A percentile compares a stretch with the other conserved stretches of the same genome.
These are phyloP conservation scores for Kwoniella sp. DNA, from an alignment of 768 basidiomycete species.

Conservation along the genomic window DNA sequence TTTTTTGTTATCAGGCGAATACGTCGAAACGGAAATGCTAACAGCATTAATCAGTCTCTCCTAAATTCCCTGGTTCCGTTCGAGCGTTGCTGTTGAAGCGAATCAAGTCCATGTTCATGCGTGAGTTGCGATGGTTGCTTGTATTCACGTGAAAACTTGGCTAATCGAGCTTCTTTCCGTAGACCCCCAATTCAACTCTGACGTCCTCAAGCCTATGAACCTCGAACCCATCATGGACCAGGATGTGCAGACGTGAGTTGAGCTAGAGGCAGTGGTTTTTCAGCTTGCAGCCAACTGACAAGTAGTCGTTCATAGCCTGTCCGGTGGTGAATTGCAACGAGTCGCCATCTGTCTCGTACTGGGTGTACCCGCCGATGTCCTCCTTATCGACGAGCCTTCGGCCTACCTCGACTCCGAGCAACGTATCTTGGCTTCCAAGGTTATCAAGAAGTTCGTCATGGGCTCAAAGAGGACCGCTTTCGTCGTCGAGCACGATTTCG, in stretches of 20 bases:
- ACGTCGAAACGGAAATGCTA: not conserved
- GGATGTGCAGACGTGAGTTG: constrained; percentile 78
- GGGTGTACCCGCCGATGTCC: constrained; percentile 72
- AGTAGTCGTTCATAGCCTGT: constrained; percentile 59
- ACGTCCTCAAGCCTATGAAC: constrained; percentile 96
- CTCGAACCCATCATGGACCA: constrained; percentile 94
- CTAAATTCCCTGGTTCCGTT: constrained; percentile 96
- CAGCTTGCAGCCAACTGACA: not conserved
- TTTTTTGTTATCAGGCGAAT: not conserved
- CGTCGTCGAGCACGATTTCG: constrained; percentile 98
- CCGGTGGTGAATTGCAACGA: constrained; percentile 96
- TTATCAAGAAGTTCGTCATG: constrained; percentile 97
- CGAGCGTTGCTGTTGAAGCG: constrained; percentile 90
- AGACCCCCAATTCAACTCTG: constrained; percentile 96
- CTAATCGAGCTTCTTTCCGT: not conserved
- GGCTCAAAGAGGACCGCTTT: constrained; percentile 98
- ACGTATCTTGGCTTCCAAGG: constrained; percentile 96
- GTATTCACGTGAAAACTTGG: not conserved
- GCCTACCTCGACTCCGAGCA: constrained; percentile 89
- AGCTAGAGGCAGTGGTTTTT: not conserved
- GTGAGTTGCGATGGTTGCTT: constrained; percentile 26
- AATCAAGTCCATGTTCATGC: constrained; percentile 95
- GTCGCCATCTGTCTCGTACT: constrained; percentile 94
- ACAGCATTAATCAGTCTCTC: constrained; percentile 63
- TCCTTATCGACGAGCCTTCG: constrained; percentile 89